A percentile compares a stretch with the other conserved stretches of the same genome.
Conservation (phyloP, 1,139 yeast species). For the Taphrina wiesneri region DNA sequence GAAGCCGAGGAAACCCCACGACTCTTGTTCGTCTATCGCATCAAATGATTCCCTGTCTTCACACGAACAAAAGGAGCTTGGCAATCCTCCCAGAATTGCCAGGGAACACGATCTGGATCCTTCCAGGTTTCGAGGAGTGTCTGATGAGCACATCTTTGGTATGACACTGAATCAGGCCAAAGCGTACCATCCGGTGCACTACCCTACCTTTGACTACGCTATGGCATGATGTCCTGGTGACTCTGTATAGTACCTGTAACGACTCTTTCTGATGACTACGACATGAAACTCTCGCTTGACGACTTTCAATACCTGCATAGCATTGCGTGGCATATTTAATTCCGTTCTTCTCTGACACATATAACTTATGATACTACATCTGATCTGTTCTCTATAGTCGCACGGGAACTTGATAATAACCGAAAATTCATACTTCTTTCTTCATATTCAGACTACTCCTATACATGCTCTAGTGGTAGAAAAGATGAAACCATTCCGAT, state of each 20-base stretch:
- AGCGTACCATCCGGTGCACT: not conserved
- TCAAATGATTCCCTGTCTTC: conserved; percentile 24
- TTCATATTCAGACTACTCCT: not conserved
- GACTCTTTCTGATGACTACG: conserved; percentile 3
- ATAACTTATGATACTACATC: not conserved
- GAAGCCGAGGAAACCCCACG: conserved; percentile 10
- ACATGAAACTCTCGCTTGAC: not conserved
- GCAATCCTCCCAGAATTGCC: conserved; percentile 5
- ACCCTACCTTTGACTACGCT: not conserved
- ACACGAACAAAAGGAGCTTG: conserved; percentile 8
- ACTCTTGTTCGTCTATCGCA: conserved; percentile 27
- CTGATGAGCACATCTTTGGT: conserved; percentile 7
- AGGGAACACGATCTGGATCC: not conserved
- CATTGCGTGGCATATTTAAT: conserved; percentile 5
- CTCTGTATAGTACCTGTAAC: not conserved
- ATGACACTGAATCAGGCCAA: conserved; percentile 6
- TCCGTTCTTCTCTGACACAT: not conserved
- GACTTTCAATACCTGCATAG: not conserved
- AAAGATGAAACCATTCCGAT: not conserved
- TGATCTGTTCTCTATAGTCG: not conserved
- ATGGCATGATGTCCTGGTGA: not conserved
- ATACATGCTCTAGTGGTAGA: not conserved
- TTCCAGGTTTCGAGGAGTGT: not conserved
- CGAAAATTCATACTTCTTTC: not conserved
- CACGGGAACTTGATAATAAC: not conserved